These are phyloP conservation scores for Wallacemonas collosoma DNA, from an alignment of 208 protist species.

Conservation along the genomic window DNA sequence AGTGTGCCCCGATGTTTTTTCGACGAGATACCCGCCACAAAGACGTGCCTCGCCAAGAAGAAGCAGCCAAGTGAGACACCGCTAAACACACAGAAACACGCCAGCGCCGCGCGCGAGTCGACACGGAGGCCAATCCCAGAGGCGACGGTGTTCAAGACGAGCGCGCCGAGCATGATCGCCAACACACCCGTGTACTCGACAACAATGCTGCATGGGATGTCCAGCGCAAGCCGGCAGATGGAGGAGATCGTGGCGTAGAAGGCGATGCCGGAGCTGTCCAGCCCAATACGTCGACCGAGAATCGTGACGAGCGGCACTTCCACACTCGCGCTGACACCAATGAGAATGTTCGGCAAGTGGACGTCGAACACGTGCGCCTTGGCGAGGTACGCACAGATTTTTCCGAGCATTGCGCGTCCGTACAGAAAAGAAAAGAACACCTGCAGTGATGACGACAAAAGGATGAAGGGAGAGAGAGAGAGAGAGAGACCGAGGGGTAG, in stretches of 20 bases:
- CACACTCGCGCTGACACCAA: constrained; percentile 67
- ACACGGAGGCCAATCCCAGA: constrained; percentile 39
- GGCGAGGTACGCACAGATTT: constrained; percentile 27
- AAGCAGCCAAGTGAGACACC: constrained; percentile 72
- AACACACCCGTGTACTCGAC: constrained; percentile 72
- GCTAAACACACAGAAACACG: constrained; percentile 59
- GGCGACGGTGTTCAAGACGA: constrained; percentile 46
- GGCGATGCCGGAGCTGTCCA: constrained; percentile 49
- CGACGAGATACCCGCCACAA: constrained; percentile 63
- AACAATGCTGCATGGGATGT: constrained; percentile 70
- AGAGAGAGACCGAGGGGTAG: not conserved
- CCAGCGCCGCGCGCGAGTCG: constrained; percentile 25
- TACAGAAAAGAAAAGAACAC: not conserved
- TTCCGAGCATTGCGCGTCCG: not conserved
- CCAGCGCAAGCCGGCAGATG: constrained; percentile 53
- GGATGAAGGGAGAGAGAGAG: not conserved
- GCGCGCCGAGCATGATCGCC: constrained; percentile 54
- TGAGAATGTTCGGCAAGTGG: constrained; percentile 78
- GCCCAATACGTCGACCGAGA: constrained; percentile 58
- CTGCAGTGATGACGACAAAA: not conserved
- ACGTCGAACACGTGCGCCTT: constrained; percentile 70
- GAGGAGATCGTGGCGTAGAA: constrained; percentile 57
- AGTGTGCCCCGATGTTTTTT: constrained; percentile 75
- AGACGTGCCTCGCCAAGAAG: constrained; percentile 85
- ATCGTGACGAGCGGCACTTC: constrained; percentile 78